These are phyloP conservation scores for Capronia coronata DNA, from an alignment of 2,329 filamentous ascomycete species.

Conservation along the genomic window DNA sequence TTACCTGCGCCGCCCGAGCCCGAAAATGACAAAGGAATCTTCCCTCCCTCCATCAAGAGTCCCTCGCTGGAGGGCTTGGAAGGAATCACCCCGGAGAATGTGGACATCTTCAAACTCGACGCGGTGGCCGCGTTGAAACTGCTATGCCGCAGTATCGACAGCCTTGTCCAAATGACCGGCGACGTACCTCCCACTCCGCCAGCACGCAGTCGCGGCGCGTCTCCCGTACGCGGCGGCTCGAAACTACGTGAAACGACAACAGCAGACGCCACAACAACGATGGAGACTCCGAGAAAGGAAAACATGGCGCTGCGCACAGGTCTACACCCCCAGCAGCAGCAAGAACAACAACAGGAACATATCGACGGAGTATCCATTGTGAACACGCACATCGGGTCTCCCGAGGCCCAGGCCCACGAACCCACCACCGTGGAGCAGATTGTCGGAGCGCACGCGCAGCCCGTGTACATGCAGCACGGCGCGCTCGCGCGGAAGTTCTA, in stretches of 20 bases:
- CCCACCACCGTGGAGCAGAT: conserved; percentile 41
- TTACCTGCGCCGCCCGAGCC: conserved; percentile 28
- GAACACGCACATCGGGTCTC: conserved; percentile 41
- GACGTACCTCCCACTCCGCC: conserved; percentile 75
- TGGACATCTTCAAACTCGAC: conserved; percentile 67
- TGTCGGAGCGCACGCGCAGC: conserved; percentile 60
- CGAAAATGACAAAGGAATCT: conserved; percentile 27
- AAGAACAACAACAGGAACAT: conserved; percentile 36
- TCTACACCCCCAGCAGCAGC: conserved; percentile 29
- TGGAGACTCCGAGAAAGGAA: conserved; percentile 26
- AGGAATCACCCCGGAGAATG: conserved; percentile 30
- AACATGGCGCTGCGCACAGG: conserved; percentile 23
- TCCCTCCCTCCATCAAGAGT: conserved; percentile 24
- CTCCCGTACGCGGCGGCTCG: conserved; percentile 14
- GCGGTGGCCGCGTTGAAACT: conserved; percentile 71
- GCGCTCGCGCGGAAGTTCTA: conserved; percentile 90
- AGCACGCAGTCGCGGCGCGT: conserved; percentile 20
- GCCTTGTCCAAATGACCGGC: conserved; percentile 39
- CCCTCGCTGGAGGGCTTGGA: conserved; percentile 35
- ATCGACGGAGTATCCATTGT: conserved; percentile 33
- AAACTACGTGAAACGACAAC: conserved; percentile 16
- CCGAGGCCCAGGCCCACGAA: conserved; percentile 47
- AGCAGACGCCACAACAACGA: conserved; percentile 20
- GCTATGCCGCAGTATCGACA: conserved; percentile 64
- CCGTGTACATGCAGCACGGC: conserved; percentile 69